These are phyloP conservation scores for Diaporthe amygdali DNA, from an alignment of 2,329 filamentous ascomycete species.

Conservation along the genomic window DNA sequence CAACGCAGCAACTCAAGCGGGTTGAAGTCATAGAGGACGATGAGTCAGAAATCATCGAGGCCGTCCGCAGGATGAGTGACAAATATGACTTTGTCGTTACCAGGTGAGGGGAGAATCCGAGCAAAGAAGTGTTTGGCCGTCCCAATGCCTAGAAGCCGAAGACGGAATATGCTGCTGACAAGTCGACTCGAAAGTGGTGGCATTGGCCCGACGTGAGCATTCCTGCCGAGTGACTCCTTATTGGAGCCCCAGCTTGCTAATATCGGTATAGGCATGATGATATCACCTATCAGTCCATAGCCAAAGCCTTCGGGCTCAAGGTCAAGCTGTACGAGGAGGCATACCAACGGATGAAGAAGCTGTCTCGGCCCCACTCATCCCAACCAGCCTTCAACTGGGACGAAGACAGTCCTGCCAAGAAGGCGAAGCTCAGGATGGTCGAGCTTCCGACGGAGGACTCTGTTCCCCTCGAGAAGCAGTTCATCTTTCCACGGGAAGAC, in stretches of 20 bases:
- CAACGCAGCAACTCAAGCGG: slow-evolving; percentile 70
- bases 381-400: slow-evolving; percentile 86
- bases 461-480: slow-evolving; percentile 71
- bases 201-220: slow-evolving; percentile 87
- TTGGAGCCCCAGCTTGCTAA: slow-evolving; percentile 6
- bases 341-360: slow-evolving; percentile 80
- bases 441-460: slow-evolving; percentile 78
- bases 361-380: slow-evolving; percentile 75
- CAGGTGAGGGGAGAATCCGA: slow-evolving; percentile 50
- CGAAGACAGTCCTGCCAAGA: slow-evolving; percentile 75
- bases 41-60: slow-evolving; percentile 87
- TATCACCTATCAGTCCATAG: slow-evolving; percentile 94
- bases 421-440: slow-evolving; percentile 89
- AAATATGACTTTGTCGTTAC: slow-evolving; percentile 96
- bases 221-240: background rate
- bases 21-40: slow-evolving; percentile 95
- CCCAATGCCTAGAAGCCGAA: background rate
- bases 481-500: slow-evolving; percentile 78
- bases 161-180: background rate
- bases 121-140: background rate
- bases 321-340: slow-evolving; percentile 79
- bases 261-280: slow-evolving; percentile 78
- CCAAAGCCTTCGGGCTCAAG: slow-evolving; percentile 81
- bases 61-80: slow-evolving; percentile 82
- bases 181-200: slow-evolving; percentile 66